Percentiles rank a stretch among this genome's conserved stretches.
Evolutionary conservation across 768 basidiomycete genomes (phyloP).

Genomic region (Postia placenta): DNA sequence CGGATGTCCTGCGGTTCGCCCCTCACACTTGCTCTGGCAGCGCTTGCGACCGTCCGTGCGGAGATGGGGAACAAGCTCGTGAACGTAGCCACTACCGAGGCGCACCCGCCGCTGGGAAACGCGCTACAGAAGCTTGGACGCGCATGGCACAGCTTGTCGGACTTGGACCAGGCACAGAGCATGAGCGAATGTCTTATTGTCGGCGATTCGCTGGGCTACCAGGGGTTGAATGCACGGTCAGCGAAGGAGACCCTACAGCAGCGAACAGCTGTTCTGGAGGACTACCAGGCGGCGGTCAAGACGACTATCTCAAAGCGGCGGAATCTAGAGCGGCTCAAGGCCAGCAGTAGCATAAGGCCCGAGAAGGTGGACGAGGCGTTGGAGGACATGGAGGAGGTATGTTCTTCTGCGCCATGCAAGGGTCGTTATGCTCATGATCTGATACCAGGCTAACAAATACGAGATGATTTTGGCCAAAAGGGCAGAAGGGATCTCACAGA

Average conservation of each 20-base stretch:
- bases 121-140: constrained; percentile 85
- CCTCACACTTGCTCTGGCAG: constrained; percentile 33
- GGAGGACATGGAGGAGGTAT: constrained; percentile 89
- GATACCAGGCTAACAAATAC: constrained; percentile 75
- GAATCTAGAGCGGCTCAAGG: constrained; percentile 84
- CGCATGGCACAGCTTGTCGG: constrained; percentile 80
- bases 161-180: constrained; percentile 85
- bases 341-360: constrained; percentile 78
- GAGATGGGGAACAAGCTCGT: constrained; percentile 94
- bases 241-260: constrained; percentile 92
- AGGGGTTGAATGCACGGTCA: constrained; percentile 93
- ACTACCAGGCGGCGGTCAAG: constrained; percentile 91
- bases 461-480: constrained; percentile 80
- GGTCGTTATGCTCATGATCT: constrained; percentile 6
- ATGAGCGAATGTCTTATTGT: constrained; percentile 93
- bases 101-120: constrained; percentile 76
- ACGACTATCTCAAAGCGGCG: constrained; percentile 88
- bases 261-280: constrained; percentile 87
- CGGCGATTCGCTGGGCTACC: constrained; percentile 95
- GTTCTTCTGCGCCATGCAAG: not conserved
- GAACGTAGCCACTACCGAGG: constrained; percentile 84
- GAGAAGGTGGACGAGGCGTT: constrained; percentile 87
- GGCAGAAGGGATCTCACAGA: constrained; percentile 91
- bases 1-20: not conserved
- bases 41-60: constrained; percentile 67